Conservation (phyloP, 495 filamentous ascomycete species). For the Astrothelium macrocarpum region DNA sequence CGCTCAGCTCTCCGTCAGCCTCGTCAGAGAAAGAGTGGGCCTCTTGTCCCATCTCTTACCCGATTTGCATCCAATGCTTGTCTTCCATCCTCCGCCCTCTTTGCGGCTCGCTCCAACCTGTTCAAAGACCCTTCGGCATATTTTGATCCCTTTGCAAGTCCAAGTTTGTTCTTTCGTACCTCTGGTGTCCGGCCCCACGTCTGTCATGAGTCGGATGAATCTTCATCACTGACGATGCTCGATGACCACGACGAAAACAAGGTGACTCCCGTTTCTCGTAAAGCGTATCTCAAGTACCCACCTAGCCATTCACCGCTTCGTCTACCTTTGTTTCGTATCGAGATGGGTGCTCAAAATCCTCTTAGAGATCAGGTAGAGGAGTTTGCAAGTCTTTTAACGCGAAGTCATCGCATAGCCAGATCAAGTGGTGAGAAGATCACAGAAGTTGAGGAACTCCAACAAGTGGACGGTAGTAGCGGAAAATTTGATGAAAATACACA, state of each 20-base stretch:
- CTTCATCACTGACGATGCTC: neutral
- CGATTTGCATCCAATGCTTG: conserved; percentile 7
- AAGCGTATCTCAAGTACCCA: conserved; percentile 2
- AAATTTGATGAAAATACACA: neutral
- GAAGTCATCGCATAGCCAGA: neutral
- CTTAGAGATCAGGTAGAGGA: neutral
- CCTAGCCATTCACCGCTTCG: neutral
- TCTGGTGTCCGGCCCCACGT: conserved; percentile 33
- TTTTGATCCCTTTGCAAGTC: conserved; percentile 53
- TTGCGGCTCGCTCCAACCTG: conserved; percentile 32
- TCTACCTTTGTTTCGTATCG: neutral
- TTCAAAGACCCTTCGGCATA: conserved; percentile 42
- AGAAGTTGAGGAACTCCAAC: neutral
- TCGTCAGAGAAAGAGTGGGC: neutral
- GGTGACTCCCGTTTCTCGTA: neutral
- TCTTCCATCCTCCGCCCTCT: conserved; percentile 30
- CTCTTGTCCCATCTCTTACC: neutral
- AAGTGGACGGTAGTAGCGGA: neutral
- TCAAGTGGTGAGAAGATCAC: neutral
- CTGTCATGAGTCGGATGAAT: neutral
- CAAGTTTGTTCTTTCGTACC: conserved; percentile 48
- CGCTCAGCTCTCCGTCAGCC: neutral
- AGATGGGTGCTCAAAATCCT: neutral
- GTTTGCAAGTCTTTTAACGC: neutral
- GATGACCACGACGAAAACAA: neutral